phyloP scores from a whole-genome alignment of 139 green algal genomes.

The Volvox reticuliferus region DNA sequence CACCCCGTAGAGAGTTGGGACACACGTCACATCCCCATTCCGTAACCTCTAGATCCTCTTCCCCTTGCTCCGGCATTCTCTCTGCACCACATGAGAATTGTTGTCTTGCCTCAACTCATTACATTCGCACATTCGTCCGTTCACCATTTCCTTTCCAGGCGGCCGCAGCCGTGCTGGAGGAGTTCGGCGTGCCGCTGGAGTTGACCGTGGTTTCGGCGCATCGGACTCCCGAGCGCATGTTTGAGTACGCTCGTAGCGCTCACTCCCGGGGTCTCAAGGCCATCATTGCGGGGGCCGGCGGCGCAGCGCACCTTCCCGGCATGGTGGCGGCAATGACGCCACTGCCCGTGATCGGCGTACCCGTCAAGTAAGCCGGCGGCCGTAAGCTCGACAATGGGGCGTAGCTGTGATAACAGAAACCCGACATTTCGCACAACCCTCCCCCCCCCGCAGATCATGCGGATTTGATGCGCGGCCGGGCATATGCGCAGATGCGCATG shows the following conservation, averaged over 20 bases:
- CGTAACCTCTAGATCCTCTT: no score
- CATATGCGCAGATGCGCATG: no score
- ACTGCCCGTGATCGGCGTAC: conserved; percentile 97
- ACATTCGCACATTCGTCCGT: no score
- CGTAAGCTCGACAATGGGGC: not conserved
- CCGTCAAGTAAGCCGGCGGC: conserved; percentile 71
- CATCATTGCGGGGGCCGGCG: conserved; percentile 96
- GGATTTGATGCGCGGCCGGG: not conserved
- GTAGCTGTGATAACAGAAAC: no score
- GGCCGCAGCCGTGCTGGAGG: conserved; percentile 67
- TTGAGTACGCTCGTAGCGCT: conserved; percentile 90
- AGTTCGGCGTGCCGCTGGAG: conserved; percentile 86
- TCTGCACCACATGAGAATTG: no score
- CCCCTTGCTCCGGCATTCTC: no score
- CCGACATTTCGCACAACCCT: no score
- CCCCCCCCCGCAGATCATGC: no score
- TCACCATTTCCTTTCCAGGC: conserved; percentile 25
- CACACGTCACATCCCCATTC: no score
- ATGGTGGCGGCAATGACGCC: conserved; percentile 98
- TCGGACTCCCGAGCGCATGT: conserved; percentile 95
- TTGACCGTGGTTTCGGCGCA: conserved; percentile 96
- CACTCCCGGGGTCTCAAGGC: conserved; percentile 77
- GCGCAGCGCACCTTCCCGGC: conserved; percentile 96
- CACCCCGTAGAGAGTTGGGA: no score
- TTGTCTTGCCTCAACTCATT: no score